A percentile compares a stretch with the other conserved stretches of the same genome.
phyloP scores from a whole-genome alignment of 352 stramenopile species.

The Globisporangium megalacanthum region DNA sequence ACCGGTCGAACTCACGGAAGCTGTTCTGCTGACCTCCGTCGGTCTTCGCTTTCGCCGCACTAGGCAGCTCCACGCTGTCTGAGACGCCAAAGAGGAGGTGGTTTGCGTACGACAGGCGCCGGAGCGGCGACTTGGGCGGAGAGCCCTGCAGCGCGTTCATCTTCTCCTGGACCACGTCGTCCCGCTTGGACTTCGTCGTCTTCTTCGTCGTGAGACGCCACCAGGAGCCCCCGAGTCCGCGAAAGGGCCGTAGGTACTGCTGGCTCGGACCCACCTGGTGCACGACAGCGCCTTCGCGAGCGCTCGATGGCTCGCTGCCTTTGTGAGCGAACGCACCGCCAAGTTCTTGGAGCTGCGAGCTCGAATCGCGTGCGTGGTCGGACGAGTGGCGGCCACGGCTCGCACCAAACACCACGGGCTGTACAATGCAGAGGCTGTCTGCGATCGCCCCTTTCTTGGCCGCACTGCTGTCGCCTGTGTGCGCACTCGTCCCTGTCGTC shows the following conservation, averaged over 20 bases:
- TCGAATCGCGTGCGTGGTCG: background rate
- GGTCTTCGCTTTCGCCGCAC: background rate
- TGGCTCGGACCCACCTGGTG: constrained; percentile 3
- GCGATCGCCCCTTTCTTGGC: constrained; percentile 2
- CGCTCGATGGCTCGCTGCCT: background rate
- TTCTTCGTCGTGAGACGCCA: no score
- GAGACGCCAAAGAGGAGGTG: constrained; percentile 3
- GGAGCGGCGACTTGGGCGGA: constrained; percentile 11
- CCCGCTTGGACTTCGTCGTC: background rate
- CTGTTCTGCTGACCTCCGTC: constrained; percentile 12
- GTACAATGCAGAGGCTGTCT: constrained; percentile 13
- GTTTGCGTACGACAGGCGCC: constrained; percentile 6
- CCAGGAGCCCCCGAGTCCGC: background rate
- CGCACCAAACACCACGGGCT: constrained; percentile 6
- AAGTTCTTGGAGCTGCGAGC: background rate
- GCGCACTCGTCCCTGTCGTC: background rate
- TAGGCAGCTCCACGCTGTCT: background rate
- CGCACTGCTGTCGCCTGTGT: background rate
- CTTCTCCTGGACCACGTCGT: constrained; percentile 1
- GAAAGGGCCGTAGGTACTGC: background rate
- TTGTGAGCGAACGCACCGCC: constrained; percentile 1
- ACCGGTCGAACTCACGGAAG: constrained; percentile 42
- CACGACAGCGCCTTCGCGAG: background rate
- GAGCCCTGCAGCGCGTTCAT: constrained; percentile 1
- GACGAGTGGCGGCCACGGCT: background rate